A percentile compares a stretch with the other conserved stretches of the same genome.
Conservation (phyloP, 768 basidiomycete genomes). For the Amylocystis lapponica region DNA sequence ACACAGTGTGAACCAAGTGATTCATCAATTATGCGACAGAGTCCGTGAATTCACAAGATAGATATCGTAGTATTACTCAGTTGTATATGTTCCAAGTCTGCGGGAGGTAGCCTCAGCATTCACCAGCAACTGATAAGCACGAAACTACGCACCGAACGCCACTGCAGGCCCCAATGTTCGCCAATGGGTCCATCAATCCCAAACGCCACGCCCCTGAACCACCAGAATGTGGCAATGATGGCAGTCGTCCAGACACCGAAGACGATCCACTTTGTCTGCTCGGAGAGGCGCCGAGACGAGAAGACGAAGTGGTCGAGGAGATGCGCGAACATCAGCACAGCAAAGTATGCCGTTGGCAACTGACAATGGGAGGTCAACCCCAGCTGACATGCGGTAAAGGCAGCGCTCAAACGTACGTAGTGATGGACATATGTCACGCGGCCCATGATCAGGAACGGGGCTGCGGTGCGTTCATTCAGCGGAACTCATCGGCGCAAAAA, state of each 20-base stretch:
- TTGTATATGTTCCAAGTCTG: slow-evolving; percentile 35
- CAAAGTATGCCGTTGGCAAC: slow-evolving; percentile 96
- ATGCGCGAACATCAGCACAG: slow-evolving; percentile 87
- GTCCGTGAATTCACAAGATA: background rate
- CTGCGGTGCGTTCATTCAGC: too few relatives aligned
- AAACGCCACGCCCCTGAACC: slow-evolving; percentile 87
- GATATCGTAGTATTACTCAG: slow-evolving; percentile 15
- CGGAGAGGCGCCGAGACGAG: slow-evolving; percentile 56
- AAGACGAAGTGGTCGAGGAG: slow-evolving; percentile 93
- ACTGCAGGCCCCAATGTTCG: slow-evolving; percentile 72
- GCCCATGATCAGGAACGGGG: slow-evolving; percentile 97
- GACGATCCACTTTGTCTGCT: slow-evolving; percentile 59
- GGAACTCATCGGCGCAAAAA: too few relatives aligned
- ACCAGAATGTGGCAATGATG: slow-evolving; percentile 85
- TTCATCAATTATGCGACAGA: background rate
- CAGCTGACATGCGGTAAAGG: background rate
- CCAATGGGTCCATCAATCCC: slow-evolving; percentile 87
- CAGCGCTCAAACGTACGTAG: slow-evolving; percentile 57
- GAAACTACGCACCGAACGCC: slow-evolving; percentile 53
- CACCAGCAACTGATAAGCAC: background rate
- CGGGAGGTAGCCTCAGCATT: slow-evolving; percentile 1
- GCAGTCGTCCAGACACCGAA: slow-evolving; percentile 58
- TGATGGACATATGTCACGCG: slow-evolving; percentile 96
- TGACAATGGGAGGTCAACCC: slow-evolving; percentile 23
- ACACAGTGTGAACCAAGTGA: background rate